phyloP scores from a whole-genome alignment of 2,329 filamentous ascomycete species.

The Bipolaris bicolor region DNA sequence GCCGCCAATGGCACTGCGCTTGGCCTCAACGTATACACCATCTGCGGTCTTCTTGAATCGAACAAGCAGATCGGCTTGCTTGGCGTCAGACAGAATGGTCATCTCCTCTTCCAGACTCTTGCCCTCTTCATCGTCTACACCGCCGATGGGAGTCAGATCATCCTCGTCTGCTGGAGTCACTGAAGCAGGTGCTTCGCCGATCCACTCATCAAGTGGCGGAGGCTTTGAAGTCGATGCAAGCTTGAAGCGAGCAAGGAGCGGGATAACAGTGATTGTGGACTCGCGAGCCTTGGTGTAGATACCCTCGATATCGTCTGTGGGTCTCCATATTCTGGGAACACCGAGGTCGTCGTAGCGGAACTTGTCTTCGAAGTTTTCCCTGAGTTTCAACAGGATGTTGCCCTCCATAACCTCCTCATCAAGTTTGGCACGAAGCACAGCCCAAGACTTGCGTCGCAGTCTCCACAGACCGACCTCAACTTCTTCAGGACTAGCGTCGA shows the following conservation, averaged over 20 bases:
- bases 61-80: conserved; percentile 88
- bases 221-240: conserved; percentile 74
- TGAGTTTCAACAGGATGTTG: conserved; percentile 90
- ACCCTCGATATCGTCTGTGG: conserved; percentile 95
- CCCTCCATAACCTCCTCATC: conserved; percentile 99
- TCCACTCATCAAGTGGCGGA: conserved; percentile 83
- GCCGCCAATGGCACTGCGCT: conserved; percentile 93
- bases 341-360: conserved; percentile 97
- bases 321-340: conserved; percentile 95
- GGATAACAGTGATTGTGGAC: conserved; percentile 88
- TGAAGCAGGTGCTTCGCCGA: conserved; percentile 76
- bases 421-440: conserved; percentile 84
- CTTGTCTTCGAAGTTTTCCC: conserved; percentile 99
- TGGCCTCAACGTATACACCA: conserved; percentile 96
- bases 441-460: conserved; percentile 92
- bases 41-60: conserved; percentile 99
- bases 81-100: conserved; percentile 88
- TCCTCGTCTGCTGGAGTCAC: conserved; percentile 86
- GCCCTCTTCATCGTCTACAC: conserved; percentile 91
- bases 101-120: conserved; percentile 96
- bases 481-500: conserved; percentile 89
- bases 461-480: conserved; percentile 93
- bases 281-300: conserved; percentile 91
- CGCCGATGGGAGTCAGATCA: conserved; percentile 85
- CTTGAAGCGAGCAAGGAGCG: conserved; percentile 83